Conservation (phyloP, 1,284 basidiomycete species). For the Anthracocystis setariae region DNA sequence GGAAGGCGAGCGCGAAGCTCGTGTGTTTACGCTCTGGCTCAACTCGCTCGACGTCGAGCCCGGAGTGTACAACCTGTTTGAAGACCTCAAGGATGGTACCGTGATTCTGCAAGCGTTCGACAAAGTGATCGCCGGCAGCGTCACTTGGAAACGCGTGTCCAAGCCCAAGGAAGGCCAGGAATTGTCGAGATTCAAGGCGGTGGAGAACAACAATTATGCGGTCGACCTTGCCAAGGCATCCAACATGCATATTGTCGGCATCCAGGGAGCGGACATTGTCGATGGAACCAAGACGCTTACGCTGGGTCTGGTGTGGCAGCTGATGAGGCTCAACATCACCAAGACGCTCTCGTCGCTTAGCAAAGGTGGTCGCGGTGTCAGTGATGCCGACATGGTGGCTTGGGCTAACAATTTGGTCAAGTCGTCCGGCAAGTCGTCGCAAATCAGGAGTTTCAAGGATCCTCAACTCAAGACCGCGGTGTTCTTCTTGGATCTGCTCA, state of each 20-base stretch:
- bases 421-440: conserved; percentile 74
- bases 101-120: conserved; percentile 95
- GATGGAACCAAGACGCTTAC: conserved; percentile 91
- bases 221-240: conserved; percentile 92
- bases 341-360: conserved; percentile 85
- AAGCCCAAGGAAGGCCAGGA: conserved; percentile 86
- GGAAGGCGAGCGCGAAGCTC: conserved; percentile 95
- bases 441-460: conserved; percentile 93
- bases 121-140: conserved; percentile 89
- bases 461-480: conserved; percentile 86
- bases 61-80: conserved; percentile 93
- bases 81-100: conserved; percentile 89
- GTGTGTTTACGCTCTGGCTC: conserved; percentile 97
- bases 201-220: conserved; percentile 97
- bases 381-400: conserved; percentile 90
- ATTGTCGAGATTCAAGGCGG: conserved; percentile 92
- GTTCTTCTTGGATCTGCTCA: conserved; percentile 93
- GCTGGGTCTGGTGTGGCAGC: conserved; percentile 95
- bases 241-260: conserved; percentile 94
- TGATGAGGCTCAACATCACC: conserved; percentile 92
- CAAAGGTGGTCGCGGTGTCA: conserved; percentile 80
- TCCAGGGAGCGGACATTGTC: conserved; percentile 96
- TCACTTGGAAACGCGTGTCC: conserved; percentile 91
- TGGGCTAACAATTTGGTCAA: conserved; percentile 95
- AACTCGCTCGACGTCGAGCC: conserved; percentile 97